Base-by-base conservation (phyloP, 768 basidiomycete genomes). In the Mrakia blollopis region DNA sequence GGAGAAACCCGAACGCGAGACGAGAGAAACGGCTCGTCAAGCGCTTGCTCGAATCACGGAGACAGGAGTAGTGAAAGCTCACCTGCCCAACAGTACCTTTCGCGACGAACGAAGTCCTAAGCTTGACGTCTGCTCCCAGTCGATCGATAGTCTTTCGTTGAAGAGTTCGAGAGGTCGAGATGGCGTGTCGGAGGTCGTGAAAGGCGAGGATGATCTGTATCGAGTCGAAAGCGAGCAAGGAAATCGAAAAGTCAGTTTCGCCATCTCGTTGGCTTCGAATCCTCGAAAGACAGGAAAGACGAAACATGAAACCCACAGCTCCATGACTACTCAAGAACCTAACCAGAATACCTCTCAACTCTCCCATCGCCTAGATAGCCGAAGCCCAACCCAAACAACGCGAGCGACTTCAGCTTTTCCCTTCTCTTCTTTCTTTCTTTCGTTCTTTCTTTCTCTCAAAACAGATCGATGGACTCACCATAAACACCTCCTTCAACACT, bases 191-290 rank as follows among this genome's bases (percentile, higher is more conserved):
- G 7, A 72, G 30, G 71, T 72, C 71, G 50, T 72, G 54, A 54
- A 72, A 72, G 35, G 71, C 71, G 71, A 72, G 47, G 71, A 72
- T 72, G 50, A 72, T 60, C 71, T 72, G 71, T n/a, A n/a, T n/a
- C n/a, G n/a, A n/a, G n/a, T n/a, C n/a, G n/a, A n/a, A n/a, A n/a
- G n/a, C n/a, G n/a, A n/a, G n/a, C n/a, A n/a, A n/a, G n/a, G n/a
- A n/a, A n/a, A n/a, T n/a, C n/a, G n/a, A n/a, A n/a, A n/a, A n/a
- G n/a, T n/a, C 37, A 35, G 23, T 23, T 25, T 23, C 1, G 1
- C 18, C 47, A 7, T 50, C 16, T 50, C 18, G 16, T 50, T 50
- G 16, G 14, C 47, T 2, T 50, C 47, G 21, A 21, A 65, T 32
- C 5, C 9, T 25, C 23, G 7, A 28, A 5, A 28, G 0, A 57